Percentiles rank a stretch among this genome's conserved stretches.
Conservation (phyloP, 108 stramenopile species). For the Hondaea fermentalgiana region DNA sequence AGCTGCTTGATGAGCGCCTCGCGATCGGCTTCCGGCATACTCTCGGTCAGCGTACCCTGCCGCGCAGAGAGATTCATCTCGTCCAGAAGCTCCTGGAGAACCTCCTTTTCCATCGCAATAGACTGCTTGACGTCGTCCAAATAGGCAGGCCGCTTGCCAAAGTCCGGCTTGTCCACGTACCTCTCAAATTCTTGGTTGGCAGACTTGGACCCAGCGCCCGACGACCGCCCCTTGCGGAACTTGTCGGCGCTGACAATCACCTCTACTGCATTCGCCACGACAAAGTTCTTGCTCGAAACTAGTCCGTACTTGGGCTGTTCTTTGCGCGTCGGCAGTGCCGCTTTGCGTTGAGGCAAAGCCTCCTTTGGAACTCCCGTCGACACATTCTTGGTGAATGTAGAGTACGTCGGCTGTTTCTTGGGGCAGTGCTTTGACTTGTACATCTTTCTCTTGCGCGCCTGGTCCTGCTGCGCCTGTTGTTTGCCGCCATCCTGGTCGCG, state of each 20-base stretch:
- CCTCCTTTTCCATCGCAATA: neutral
- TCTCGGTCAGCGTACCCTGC: neutral
- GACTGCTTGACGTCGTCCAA: neutral
- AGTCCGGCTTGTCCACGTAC: neutral
- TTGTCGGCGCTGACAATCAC: neutral
- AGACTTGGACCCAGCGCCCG: neutral
- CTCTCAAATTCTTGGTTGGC: neutral
- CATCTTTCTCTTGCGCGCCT: neutral
- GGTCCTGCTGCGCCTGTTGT: neutral
- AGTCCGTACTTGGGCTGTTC: neutral
- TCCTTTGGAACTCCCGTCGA: neutral
- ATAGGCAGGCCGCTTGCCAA: neutral
- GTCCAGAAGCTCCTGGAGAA: neutral
- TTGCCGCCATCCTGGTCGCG: neutral
- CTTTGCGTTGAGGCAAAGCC: neutral
- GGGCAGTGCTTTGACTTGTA: neutral
- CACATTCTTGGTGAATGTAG: neutral
- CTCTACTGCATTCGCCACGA: constrained; percentile 1
- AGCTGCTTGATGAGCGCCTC: neutral
- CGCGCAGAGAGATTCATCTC: neutral
- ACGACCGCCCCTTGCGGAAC: neutral
- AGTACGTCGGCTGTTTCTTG: neutral
- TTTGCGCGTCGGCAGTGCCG: neutral
- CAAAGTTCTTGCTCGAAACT: neutral
- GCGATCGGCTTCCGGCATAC: neutral